Percentiles rank a stretch among this genome's conserved stretches.
Conservation (phyloP, 2,329 filamentous ascomycete genomes). For the Verticillium alfalfae region DNA sequence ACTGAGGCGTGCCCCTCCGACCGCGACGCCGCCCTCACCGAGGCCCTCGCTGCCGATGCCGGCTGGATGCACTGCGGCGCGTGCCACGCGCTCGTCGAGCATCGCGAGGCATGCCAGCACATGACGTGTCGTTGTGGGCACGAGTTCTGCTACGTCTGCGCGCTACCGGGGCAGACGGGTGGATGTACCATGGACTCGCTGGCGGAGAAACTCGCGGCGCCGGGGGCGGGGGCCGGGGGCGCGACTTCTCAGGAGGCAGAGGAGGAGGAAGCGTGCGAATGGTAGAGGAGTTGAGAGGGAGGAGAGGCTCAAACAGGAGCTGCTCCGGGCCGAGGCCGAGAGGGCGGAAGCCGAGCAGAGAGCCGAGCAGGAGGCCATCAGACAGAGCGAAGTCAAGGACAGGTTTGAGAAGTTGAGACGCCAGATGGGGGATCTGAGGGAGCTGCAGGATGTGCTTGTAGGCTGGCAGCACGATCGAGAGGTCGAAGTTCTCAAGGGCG, state of each 20-base stretch:
- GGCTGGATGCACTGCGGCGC: conserved; percentile 71
- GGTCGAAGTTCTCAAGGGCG: conserved; percentile 15
- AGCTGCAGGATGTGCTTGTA: conserved; percentile 32
- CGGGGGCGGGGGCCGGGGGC: conserved; percentile 24
- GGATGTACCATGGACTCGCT: conserved; percentile 51
- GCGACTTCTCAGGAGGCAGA: conserved; percentile 27
- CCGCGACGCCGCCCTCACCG: conserved; percentile 38
- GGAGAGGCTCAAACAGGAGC: conserved; percentile 34
- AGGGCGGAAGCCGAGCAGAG: conserved; percentile 30
- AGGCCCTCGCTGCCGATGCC: conserved; percentile 59
- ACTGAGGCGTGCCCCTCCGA: conserved; percentile 42
- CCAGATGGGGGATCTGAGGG: conserved; percentile 32
- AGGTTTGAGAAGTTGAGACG: conserved; percentile 31
- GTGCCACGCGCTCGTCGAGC: conserved; percentile 69
- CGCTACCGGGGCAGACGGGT: conserved; percentile 67
- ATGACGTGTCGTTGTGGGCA: conserved; percentile 81
- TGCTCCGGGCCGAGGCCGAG: conserved; percentile 29
- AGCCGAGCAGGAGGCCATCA: conserved; percentile 30
- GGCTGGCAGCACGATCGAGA: conserved; percentile 30
- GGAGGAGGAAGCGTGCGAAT: conserved; percentile 27
- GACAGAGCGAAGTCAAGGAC: conserved; percentile 29
- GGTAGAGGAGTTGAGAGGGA: conserved; percentile 42
- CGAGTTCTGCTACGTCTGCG: conserved; percentile 82
- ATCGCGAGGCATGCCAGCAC: conserved; percentile 75
- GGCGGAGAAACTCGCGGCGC: conserved; percentile 28